Conservation (phyloP, 805 yeast genomes). For the Saccharomycopsis sp. region DNA sequence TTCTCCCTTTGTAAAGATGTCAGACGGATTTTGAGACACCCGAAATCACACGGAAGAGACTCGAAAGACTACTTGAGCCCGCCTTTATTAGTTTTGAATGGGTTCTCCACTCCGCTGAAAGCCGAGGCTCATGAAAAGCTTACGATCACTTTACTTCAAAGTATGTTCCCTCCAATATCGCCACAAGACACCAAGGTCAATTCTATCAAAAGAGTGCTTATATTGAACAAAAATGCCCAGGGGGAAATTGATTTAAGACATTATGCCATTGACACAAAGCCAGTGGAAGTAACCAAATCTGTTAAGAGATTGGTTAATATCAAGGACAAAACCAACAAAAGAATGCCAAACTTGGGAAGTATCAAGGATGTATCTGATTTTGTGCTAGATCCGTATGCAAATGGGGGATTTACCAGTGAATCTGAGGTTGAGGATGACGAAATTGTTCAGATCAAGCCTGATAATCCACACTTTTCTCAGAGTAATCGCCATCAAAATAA, state of each 20-base stretch:
- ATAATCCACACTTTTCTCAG: conserved; percentile 22
- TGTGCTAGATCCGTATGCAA: conserved; percentile 75
- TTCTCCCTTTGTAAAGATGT: conserved; percentile 84
- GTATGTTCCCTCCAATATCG: conserved; percentile 90
- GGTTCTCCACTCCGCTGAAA: conserved; percentile 59
- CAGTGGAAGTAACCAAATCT: conserved; percentile 70
- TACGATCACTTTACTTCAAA: conserved; percentile 84
- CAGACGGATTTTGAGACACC: conserved; percentile 57
- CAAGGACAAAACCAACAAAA: conserved; percentile 52
- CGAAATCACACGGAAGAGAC: conserved; percentile 69
- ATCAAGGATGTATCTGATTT: conserved; percentile 77
- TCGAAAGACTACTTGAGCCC: conserved; percentile 61
- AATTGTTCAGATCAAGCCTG: conserved; percentile 50
- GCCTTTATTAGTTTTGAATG: conserved; percentile 87
- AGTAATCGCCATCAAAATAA: conserved; percentile 8
- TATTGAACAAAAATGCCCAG: conserved; percentile 66
- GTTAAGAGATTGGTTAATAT: conserved; percentile 64
- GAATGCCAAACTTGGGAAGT: conserved; percentile 61
- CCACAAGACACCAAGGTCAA: conserved; percentile 73
- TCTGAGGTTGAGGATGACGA: conserved; percentile 92
- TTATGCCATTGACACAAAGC: conserved; percentile 78
- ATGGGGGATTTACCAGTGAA: conserved; percentile 78
- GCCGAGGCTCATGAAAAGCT: conserved; percentile 71
- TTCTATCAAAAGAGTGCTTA: conserved; percentile 75
- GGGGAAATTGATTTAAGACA: conserved; percentile 83